These are phyloP conservation scores for Nowakowskiella sp. DNA, from an alignment of 192 early-diverging fungal species.

Conservation along the genomic window DNA sequence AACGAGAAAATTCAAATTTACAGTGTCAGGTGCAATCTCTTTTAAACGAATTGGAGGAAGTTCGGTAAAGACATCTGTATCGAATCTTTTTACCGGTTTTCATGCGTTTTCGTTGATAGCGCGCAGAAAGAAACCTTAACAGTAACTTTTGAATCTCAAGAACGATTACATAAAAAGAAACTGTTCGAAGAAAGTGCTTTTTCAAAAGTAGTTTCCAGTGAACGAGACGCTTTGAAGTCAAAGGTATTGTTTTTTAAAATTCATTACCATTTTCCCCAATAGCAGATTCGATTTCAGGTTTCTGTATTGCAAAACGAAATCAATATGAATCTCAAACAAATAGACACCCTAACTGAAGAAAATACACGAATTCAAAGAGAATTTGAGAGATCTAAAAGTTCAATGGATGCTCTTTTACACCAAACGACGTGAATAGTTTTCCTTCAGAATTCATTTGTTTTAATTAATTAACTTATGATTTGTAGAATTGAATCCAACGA, in stretches of 20 bases:
- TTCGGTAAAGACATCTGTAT: conserved; percentile 15
- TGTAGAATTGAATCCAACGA: conserved; percentile 24
- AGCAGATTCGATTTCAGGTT: not conserved
- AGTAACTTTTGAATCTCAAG: conserved; percentile 21
- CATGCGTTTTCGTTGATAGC: conserved; percentile 8
- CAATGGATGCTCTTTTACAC: conserved; percentile 25
- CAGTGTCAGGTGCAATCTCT: conserved; percentile 21
- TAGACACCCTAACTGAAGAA: conserved; percentile 22
- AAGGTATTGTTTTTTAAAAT: not conserved
- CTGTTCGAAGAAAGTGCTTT: conserved; percentile 21
- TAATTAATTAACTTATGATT: not conserved
- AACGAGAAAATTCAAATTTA: conserved; percentile 29
- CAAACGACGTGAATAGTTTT: conserved; percentile 12
- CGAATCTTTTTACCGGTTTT: not conserved
- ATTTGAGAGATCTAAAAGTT: conserved; percentile 16
- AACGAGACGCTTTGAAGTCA: conserved; percentile 26
- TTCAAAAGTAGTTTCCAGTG: conserved; percentile 22
- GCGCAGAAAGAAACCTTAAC: conserved; percentile 28
- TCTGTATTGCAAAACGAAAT: conserved; percentile 22
- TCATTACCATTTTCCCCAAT: not conserved
- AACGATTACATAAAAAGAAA: conserved; percentile 19
- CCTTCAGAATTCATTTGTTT: not conserved
- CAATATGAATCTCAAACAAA: conserved; percentile 3
- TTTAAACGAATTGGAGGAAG: conserved; percentile 28
- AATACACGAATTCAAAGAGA: conserved; percentile 22